Conservation (phyloP, 208 protist species). For the Acanthamoeba quina region DNA sequence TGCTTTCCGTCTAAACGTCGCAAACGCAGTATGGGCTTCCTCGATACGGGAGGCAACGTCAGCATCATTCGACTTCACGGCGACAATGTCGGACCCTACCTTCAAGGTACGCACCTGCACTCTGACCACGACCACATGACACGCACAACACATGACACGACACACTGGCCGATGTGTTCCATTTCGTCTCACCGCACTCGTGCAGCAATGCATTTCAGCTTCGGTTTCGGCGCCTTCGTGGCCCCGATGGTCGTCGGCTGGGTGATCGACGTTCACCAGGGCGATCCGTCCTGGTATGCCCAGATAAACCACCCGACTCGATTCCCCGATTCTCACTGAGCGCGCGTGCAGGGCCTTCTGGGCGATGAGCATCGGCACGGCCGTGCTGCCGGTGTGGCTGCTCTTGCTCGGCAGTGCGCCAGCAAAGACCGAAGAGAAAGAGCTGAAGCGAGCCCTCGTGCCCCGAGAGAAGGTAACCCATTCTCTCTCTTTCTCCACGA, state of each 20-base stretch:
- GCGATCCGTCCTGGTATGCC: conserved; percentile 16
- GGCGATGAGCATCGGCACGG: conserved; percentile 29
- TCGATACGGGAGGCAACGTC: conserved; percentile 70
- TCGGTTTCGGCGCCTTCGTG: conserved; percentile 63
- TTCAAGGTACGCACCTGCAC: conserved; percentile 16
- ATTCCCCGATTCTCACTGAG: neutral
- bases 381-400: conserved; percentile 20
- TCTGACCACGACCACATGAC: too few relatives aligned
- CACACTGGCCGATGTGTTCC: too few relatives aligned
- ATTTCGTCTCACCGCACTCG: neutral
- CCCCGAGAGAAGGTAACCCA: neutral
- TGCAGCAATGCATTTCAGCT: conserved; percentile 74
- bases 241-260: conserved; percentile 61
- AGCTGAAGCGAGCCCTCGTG: neutral
- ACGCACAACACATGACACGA: too few relatives aligned
- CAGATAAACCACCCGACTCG: too few relatives aligned
- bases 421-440: neutral
- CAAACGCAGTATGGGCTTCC: conserved; percentile 17
- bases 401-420: neutral
- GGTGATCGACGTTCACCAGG: conserved; percentile 46
- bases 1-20: neutral
- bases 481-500: neutral
- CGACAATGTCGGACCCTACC: conserved; percentile 61
- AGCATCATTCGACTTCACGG: conserved; percentile 73
- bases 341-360: conserved; percentile 6